Base-by-base conservation (phyloP, 495 filamentous ascomycete genomes). In the Aspergillus wentii region DNA sequence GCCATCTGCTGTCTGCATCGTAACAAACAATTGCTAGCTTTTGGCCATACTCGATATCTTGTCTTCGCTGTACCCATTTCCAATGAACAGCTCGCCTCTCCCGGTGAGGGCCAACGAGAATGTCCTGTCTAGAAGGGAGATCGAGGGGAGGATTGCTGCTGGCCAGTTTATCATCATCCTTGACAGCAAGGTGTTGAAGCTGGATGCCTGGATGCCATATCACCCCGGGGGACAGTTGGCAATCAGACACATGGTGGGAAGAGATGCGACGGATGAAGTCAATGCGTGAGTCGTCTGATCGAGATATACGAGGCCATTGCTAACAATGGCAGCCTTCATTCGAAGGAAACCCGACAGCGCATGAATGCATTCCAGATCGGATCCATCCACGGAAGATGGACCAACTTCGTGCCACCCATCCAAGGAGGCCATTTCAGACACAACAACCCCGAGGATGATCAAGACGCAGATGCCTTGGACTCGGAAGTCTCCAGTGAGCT, bases 391-490 rank as follows among this genome's bases (percentile, higher is more conserved):
- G 85, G 83, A 15, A 65, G 61, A 39, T 95, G 88, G 88, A 64
- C 66, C 28, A 91, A 91, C 50, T 89, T 92, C 54, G 38, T 82
- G 8, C 87, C 88, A 17, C 88, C 88, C 8, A 83, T 95, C 18
- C 89, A 94, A 56, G 85, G 86, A 26, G 88, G 89, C 9, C 67
- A 52, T 30, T 88, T 90, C 29, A 74, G 42, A 41, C 9, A 16
- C 3, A 18, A 22, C 16, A 11, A 20, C 11, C 13, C 26, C 11
- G 14, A 35, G 21, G 29, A 33, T 1, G 19, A 83, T 62, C 86
- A 94, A 74, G 86, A 83, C 28, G 88, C 86, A 11, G 84, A 89
- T 56, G 85, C n/a, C n/a, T n/a, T n/a, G 91, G 61, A 75, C 88
- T 41, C 81, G 29, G 13, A 17, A 25, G 22, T 25, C 11, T 5